Percentiles rank a stretch among this genome's conserved stretches.
Evolutionary conservation across 169 alveolate genomes (phyloP).

Genomic region (Toxoplasma gondii): DNA sequence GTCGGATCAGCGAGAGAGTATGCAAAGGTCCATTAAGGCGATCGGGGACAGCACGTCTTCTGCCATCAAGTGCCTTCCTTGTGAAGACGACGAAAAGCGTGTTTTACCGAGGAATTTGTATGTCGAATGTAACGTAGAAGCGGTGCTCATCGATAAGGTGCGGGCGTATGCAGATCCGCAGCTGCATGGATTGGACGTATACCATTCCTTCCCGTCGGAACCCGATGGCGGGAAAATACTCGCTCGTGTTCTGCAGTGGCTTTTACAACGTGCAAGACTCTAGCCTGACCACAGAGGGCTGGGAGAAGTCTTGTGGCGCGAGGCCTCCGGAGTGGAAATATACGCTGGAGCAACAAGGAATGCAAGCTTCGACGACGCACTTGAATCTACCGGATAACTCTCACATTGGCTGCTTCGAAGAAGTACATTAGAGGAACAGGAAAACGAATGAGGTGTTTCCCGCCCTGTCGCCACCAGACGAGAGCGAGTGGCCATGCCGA

Average conservation of each 20-base stretch:
- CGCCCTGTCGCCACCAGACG: too few species aligned
- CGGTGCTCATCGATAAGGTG: background rate
- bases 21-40: too few species aligned
- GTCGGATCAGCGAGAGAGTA: too few species aligned
- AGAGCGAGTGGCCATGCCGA: too few species aligned
- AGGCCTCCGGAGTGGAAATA: background rate
- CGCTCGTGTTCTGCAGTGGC: constrained; percentile 32
- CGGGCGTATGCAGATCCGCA: constrained; percentile 30
- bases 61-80: background rate
- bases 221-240: constrained; percentile 23
- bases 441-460: too few species aligned
- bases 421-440: too few species aligned
- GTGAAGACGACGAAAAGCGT: background rate
- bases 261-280: constrained; percentile 14
- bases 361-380: too few species aligned
- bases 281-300: background rate
- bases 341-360: too few species aligned
- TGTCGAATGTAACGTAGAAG: constrained; percentile 25
- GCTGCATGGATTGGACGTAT: constrained; percentile 42
- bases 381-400: too few species aligned
- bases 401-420: too few species aligned
- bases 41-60: background rate
- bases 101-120: constrained; percentile 29
- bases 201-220: constrained; percentile 41
- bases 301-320: background rate